phyloP scores from a whole-genome alignment of 1,284 basidiomycete genomes.

The Porodaedalea pini region DNA sequence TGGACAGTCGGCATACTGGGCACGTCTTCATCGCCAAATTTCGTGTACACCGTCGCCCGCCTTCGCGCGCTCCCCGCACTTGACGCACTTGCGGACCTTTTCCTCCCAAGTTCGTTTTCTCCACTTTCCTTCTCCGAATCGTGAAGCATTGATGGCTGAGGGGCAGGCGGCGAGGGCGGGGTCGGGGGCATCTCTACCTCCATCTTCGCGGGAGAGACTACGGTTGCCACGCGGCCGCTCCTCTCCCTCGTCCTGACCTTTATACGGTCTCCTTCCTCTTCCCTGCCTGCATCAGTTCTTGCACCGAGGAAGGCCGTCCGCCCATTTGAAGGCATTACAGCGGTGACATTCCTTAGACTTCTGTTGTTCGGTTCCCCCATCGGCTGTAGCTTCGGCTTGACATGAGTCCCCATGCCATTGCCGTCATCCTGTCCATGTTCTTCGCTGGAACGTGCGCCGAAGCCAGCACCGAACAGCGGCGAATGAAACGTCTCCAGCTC shows the following conservation, averaged over 20 bases:
- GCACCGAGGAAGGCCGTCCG: neutral
- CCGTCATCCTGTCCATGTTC: neutral
- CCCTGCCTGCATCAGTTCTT: neutral
- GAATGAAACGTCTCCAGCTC: constrained; percentile 13
- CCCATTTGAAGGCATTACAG: neutral
- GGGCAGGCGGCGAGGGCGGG: neutral
- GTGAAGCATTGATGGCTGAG: neutral
- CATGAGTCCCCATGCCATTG: neutral
- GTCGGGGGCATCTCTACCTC: neutral
- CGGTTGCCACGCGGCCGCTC: neutral
- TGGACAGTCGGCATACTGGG: neutral
- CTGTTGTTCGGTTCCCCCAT: neutral
- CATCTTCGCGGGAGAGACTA: neutral
- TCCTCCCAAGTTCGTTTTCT: neutral
- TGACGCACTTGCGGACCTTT: neutral
- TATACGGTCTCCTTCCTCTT: neutral
- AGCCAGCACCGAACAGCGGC: constrained; percentile 11
- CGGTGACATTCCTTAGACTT: neutral
- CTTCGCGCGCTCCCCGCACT: neutral
- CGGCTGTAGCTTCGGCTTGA: neutral
- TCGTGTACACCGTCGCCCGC: neutral
- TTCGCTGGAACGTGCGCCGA: neutral
- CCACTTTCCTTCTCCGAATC: neutral
- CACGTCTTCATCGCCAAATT: neutral
- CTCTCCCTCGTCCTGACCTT: neutral